A percentile compares a stretch with the other conserved stretches of the same genome.
Evolutionary conservation across 805 yeast genomes (phyloP).

Genomic region (Ogataea philodendri): DNA sequence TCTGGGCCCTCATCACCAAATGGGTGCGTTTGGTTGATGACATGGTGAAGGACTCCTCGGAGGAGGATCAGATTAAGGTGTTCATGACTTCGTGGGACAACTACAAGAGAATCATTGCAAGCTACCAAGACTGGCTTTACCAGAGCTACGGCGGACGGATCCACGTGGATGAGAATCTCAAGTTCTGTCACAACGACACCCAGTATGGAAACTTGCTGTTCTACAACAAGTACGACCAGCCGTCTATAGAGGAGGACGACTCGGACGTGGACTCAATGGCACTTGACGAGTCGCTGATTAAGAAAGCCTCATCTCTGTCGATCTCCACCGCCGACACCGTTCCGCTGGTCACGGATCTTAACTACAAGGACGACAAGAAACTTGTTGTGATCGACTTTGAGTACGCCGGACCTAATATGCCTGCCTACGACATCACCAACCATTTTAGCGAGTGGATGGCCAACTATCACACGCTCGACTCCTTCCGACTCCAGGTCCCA

Average conservation of each 20-base stretch:
- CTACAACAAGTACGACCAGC: conserved; percentile 32
- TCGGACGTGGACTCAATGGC: conserved; percentile 24
- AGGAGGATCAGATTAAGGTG: conserved; percentile 38
- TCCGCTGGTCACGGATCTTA: conserved; percentile 32
- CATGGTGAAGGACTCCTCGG: conserved; percentile 40
- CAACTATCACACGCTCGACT: conserved; percentile 67
- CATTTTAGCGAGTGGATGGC: conserved; percentile 98
- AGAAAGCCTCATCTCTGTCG: conserved; percentile 20
- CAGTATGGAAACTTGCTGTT: conserved; percentile 92
- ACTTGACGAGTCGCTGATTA: conserved; percentile 18
- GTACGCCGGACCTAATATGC: conserved; percentile 86
- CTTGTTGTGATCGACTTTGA: conserved; percentile 95
- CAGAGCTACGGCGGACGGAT: conserved; percentile 43
- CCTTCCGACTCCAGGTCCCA: conserved; percentile 52
- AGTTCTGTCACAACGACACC: conserved; percentile 93
- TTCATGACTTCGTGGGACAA: conserved; percentile 46
- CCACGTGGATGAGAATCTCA: conserved; percentile 48
- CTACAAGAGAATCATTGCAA: conserved; percentile 47
- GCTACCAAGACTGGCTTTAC: conserved; percentile 64
- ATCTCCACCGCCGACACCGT: conserved; percentile 18
- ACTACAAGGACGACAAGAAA: conserved; percentile 50
- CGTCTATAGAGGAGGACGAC: conserved; percentile 28
- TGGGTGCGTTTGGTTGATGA: conserved; percentile 59
- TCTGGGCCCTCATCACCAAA: conserved; percentile 66
- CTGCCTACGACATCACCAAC: conserved; percentile 88